Base-by-base conservation (phyloP, 2,329 filamentous ascomycete species). In the Calcarisporium arbuscula region DNA sequence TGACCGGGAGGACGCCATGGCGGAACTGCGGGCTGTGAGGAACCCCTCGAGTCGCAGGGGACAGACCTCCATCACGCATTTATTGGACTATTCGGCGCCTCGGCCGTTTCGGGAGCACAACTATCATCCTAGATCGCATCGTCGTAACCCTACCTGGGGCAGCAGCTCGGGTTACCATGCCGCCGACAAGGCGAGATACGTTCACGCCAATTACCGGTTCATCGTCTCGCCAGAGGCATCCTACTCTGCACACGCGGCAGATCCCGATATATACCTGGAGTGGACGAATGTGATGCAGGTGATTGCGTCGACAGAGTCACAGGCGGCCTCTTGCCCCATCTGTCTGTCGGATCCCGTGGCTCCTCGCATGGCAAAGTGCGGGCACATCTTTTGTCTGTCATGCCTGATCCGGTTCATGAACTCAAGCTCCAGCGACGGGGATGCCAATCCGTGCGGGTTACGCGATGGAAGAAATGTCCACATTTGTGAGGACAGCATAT, bases 201-300 rank as follows among this genome's bases (percentile, higher is more conserved):
- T 98, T 12, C 89, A 98, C 58, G 88, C 92, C 45, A 98, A 98
- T 59, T 98, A 98, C 56, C 83, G 92, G 36, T 98, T 98, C 57
- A 83, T 98, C 39, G 89, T 98, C 33, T 81, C 86, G 40, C 90
- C 92, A 4, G 72, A 77, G 36, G 82, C 79, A 38, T 77, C 82
- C 51, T 98, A 96, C 56, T 72, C 77, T 40, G 74, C 77, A 6
- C 88, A 96, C 54, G 83, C 86, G 17, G 72, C 76, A 29, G 87
- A 96, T 57, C 84, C 92, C 15, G 90, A 98, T 59, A 73, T 89
- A 30, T 84, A 92, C 50, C 64, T 98, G 35, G 85, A 95, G 50
- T 98, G 92, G 92, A 75, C 80, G 45, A 80, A 86, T 46, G 85
- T 98, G 34, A 68, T 95, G 44, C 92, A 98, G 61, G 81, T 98